Percentiles rank a stretch among this genome's conserved stretches.
Evolutionary conservation across 495 filamentous ascomycete genomes (phyloP).

Genomic region (Hypoxylon cercidicola): DNA sequence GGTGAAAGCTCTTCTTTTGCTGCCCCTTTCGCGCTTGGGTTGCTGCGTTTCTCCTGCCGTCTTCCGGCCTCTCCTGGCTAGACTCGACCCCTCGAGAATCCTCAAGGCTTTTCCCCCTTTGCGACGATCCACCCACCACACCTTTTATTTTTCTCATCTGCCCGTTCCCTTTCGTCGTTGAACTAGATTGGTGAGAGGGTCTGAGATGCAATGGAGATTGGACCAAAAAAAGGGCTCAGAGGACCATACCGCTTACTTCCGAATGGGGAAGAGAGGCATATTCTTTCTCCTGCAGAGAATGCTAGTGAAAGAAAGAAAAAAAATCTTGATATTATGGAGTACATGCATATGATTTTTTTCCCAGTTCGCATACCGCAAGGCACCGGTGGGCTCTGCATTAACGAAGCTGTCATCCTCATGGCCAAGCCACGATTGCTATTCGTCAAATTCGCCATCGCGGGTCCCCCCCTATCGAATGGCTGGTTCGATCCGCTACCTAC

Average conservation of each 20-base stretch:
- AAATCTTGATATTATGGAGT: conserved; percentile 36
- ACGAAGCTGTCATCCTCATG: conserved; percentile 22
- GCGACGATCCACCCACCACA: conserved; percentile 16
- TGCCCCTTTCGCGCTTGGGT: conserved; percentile 2
- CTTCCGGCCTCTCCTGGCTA: conserved; percentile 23
- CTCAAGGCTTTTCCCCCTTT: conserved; percentile 11
- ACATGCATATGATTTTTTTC: conserved; percentile 23
- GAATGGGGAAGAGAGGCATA: conserved; percentile 37
- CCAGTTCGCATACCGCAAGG: conserved; percentile 44
- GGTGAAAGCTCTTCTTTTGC: conserved; percentile 37
- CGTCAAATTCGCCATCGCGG: conserved; percentile 20
- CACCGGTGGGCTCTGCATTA: conserved; percentile 34
- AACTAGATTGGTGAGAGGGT: conserved; percentile 8
- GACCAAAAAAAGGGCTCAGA: conserved; percentile 23
- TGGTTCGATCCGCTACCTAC: conserved; percentile 33
- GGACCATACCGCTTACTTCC: conserved; percentile 35
- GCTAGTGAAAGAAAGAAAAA: conserved; percentile 14
- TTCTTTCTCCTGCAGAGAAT: conserved; percentile 35
- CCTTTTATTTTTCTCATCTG: background rate
- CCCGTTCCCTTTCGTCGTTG: conserved; percentile 6
- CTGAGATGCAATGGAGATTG: conserved; percentile 30
- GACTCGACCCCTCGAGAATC: conserved; percentile 32
- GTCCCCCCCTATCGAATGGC: conserved; percentile 10
- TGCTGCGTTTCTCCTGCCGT: background rate
- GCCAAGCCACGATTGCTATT: conserved; percentile 20